A percentile compares a stretch with the other conserved stretches of the same genome.
Conservation (phyloP, 2,329 filamentous ascomycete species). For the Diaporthe aspalathi region DNA sequence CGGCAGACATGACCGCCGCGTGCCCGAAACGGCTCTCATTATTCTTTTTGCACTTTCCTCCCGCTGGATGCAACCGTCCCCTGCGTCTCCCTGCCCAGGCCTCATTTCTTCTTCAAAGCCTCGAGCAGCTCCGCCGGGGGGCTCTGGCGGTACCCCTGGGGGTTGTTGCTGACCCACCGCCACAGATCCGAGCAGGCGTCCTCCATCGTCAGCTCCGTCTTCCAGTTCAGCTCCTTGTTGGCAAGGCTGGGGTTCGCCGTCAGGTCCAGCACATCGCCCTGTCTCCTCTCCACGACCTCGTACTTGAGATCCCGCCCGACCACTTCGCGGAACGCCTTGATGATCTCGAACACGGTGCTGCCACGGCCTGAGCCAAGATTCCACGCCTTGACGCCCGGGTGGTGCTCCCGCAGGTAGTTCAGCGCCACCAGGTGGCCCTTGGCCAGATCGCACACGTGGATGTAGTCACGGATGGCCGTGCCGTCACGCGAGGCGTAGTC, state of each 20-base stretch:
- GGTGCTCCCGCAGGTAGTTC: constrained; percentile 84
- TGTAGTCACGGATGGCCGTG: constrained; percentile 97
- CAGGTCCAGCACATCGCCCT: constrained; percentile 92
- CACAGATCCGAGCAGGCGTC: constrained; percentile 94
- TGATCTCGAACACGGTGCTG: constrained; percentile 96
- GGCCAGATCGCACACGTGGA: constrained; percentile 92
- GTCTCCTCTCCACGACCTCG: constrained; percentile 83
- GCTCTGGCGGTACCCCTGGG: constrained; percentile 90
- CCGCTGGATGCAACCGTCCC: background rate
- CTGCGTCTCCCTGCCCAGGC: background rate
- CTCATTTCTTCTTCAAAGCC: constrained; percentile 64
- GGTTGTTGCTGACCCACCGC: constrained; percentile 98
- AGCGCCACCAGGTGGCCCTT: constrained; percentile 88
- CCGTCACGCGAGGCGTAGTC: constrained; percentile 93
- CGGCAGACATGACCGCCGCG: constrained; percentile 2
- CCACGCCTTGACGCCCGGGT: constrained; percentile 94
- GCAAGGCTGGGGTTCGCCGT: constrained; percentile 91
- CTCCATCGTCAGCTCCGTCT: constrained; percentile 89
- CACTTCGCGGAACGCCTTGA: constrained; percentile 90
- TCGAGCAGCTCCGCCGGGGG: constrained; percentile 86
- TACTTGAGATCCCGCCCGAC: constrained; percentile 90
- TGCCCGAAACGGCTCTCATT: constrained; percentile 14
- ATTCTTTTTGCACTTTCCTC: constrained; percentile 5
- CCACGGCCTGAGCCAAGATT: constrained; percentile 95
- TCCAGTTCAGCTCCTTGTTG: constrained; percentile 91